Base-by-base conservation (phyloP, 2,329 filamentous ascomycete species). In the Xylariomycetidae sp. region DNA sequence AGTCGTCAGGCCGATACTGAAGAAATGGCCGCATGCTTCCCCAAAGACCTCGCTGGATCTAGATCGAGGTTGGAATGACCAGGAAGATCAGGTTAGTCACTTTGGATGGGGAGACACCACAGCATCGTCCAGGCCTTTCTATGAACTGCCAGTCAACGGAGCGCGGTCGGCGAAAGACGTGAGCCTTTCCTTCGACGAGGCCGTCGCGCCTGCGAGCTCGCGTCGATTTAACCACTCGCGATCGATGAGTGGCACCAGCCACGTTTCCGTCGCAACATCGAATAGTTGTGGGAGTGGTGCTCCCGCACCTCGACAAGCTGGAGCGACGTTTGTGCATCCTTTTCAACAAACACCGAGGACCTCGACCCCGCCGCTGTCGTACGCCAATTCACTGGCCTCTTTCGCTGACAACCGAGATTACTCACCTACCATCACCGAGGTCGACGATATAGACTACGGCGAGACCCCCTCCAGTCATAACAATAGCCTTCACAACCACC, bases 21-120 rank as follows among this genome's bases (percentile, higher is more conserved):
- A 78, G 56, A 80, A 79, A 53, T 53, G 45, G 39, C 59, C 66
- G 22, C 64, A 70, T 30, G n/a, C n/a, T n/a, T 77, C 73, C 45
- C 74, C 78, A 44, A 79, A 78, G 62, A 78, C 69, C 49, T 81
- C 77, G 28, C 57, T 81, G 39, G 78, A 82, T 46, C 56, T 82
- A 41, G 72, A 80, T 51, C 70, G 77, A 27, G 65, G 67, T 14
- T 77, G 74, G 67, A 70, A 75, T 26, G 74, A 80, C 39, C 72
- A 77, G 47, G 57, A 61, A 57, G 49, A 44, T 16, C 58, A 51
- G 25, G 50, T 64, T 41, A 58, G 54, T 14, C 56, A 50, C 26
- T 58, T 50, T 20, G 37, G 37, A 10, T 53, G 45, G 44, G 48
- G 45, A 28, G 8, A 8, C 20, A n/a, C 8, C n/a, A 37, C 34